A percentile compares a stretch with the other conserved stretches of the same genome.
Evolutionary conservation across 345 rosid species (phyloP).

Genomic region (Linum lewisii): DNA sequence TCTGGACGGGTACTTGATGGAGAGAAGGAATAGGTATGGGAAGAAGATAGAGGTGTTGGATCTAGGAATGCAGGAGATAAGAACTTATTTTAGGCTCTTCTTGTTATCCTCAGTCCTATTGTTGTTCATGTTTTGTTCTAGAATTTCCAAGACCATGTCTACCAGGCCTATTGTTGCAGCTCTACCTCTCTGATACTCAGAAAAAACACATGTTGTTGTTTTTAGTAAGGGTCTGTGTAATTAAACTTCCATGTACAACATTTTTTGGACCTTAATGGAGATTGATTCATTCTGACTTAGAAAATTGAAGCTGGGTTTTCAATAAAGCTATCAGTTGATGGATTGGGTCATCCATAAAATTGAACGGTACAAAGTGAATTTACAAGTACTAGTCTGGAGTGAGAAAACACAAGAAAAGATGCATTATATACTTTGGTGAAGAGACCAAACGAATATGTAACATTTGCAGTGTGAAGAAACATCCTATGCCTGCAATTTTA

Average conservation of each 20-base stretch:
- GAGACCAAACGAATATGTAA: background rate
- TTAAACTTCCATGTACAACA: background rate
- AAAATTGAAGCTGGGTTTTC: no score
- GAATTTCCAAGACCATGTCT: slow-evolving; percentile 72
- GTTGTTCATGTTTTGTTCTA: slow-evolving; percentile 89
- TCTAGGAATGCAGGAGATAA: slow-evolving; percentile 88
- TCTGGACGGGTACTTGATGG: slow-evolving; percentile 82
- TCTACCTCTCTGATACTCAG: slow-evolving; percentile 2
- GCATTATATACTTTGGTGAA: background rate
- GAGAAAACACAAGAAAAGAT: background rate
- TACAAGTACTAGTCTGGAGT: background rate
- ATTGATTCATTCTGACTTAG: background rate
- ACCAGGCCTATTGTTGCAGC: slow-evolving; percentile 44
- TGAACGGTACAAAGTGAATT: no score
- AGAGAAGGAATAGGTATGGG: slow-evolving; percentile 68
- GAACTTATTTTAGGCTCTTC: slow-evolving; percentile 95
- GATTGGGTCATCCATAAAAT: no score
- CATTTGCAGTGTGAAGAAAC: background rate
- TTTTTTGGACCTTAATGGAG: background rate
- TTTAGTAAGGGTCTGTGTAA: background rate
- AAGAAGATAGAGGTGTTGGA: slow-evolving; percentile 86
- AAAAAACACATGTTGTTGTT: background rate
- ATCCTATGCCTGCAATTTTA: no score
- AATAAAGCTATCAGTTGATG: no score
- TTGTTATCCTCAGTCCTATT: slow-evolving; percentile 71